Conservation (phyloP, 192 early-diverging fungal species). For the Borealophlyctis nickersoniae region DNA sequence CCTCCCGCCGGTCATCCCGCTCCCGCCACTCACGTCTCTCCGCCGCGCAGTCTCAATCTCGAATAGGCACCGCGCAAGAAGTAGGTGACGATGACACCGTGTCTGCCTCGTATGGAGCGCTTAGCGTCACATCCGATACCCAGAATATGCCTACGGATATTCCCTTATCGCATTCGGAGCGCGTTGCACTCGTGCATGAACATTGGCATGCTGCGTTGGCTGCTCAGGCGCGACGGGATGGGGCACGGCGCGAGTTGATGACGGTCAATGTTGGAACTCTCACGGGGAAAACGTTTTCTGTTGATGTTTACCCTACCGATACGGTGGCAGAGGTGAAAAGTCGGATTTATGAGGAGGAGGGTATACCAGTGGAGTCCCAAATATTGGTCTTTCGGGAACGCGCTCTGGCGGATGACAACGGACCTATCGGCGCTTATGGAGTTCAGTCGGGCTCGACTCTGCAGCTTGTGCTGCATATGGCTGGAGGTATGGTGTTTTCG, state of each 20-base stretch:
- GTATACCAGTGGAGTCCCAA: constrained; percentile 41
- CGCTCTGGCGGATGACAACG: constrained; percentile 31
- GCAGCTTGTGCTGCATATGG: constrained; percentile 50
- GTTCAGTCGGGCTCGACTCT: constrained; percentile 38
- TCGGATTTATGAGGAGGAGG: constrained; percentile 37
- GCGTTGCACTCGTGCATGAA: neutral
- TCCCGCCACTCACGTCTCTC: neutral
- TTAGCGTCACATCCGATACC: neutral
- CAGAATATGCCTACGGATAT: neutral
- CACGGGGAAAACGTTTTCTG: constrained; percentile 40
- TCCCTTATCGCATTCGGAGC: neutral
- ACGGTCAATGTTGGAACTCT: constrained; percentile 40
- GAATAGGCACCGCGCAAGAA: neutral
- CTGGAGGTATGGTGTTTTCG: constrained; percentile 31
- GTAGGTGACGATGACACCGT: neutral
- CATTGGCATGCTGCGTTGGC: neutral
- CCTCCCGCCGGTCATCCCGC: neutral
- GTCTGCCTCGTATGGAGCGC: neutral
- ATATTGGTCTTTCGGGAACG: constrained; percentile 48
- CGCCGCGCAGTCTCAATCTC: neutral
- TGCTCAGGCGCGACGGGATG: neutral
- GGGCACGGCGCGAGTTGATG: neutral
- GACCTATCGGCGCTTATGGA: constrained; percentile 30
- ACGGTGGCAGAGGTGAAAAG: constrained; percentile 46
- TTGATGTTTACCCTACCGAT: constrained; percentile 28